Percentiles rank a stretch among this genome's conserved stretches.
Evolutionary conservation across 352 stramenopile genomes (phyloP).

Genomic region (Aphanomyces astaci): DNA sequence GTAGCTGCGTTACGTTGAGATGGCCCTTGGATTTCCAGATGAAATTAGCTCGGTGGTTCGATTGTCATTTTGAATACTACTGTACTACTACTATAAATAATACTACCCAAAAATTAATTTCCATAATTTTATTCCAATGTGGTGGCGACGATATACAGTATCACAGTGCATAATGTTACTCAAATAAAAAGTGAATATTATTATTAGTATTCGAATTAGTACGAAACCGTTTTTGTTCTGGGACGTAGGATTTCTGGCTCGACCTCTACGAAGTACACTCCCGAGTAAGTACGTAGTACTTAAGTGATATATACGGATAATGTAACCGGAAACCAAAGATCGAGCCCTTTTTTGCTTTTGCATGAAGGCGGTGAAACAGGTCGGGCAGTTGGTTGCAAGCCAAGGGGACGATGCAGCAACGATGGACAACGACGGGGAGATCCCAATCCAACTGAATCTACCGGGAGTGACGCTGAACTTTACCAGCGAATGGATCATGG

Average conservation of each 20-base stretch:
- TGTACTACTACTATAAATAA: too few relatives aligned
- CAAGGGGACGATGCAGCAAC: constrained; percentile 21
- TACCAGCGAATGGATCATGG: constrained; percentile 53
- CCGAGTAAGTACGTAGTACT: not conserved
- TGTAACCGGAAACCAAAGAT: not conserved
- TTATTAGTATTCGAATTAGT: too few relatives aligned
- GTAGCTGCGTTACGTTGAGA: not conserved
- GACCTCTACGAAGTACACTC: not conserved
- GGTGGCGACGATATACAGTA: too few relatives aligned
- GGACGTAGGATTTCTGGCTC: too few relatives aligned
- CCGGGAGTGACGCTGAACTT: constrained; percentile 39
- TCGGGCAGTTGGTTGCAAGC: constrained; percentile 1
- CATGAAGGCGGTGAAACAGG: not conserved
- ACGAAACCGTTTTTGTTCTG: too few relatives aligned
- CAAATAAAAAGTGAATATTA: too few relatives aligned
- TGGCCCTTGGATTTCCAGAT: not conserved
- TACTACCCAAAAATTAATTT: too few relatives aligned
- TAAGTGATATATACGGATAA: not conserved
- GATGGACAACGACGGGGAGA: constrained; percentile 33
- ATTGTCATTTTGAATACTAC: too few relatives aligned
- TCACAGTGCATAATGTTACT: too few relatives aligned
- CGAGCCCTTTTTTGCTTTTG: not conserved
- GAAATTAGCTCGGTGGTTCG: too few relatives aligned
- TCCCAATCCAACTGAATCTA: constrained; percentile 55
- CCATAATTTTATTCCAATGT: too few relatives aligned